Evolutionary conservation across 805 yeast species (phyloP), one percentile per base, ranked within the genome.

Genomic region (Cyberlindnera meyerae): DNA sequence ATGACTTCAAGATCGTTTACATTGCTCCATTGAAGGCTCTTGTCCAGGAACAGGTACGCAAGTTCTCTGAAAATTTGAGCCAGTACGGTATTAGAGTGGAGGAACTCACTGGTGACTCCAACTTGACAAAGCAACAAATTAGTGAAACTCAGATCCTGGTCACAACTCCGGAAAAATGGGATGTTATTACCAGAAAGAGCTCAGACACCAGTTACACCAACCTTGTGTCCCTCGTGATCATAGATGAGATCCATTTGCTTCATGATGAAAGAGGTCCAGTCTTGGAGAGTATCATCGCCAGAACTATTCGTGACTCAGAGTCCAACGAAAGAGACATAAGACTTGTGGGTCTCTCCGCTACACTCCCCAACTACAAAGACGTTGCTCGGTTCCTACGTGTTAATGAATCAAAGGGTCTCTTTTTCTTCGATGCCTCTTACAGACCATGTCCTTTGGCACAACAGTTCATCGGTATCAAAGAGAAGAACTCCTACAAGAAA

Each of bases 111-210:
- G 98, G 97, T 53, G 98, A 90, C 51, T 75, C 87, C 8, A 76
- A 79, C 34, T 61, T 90, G 40, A 78, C 88, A 2, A 79, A 75
- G 48, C 77, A 74, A 43, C 94, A 90, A 56, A 79, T 90, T 21
- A 60, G 71, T 2, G 79, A 79, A 29, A 82, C 96, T 0, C 96
- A 90, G 49, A 61, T 90, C 5, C 63, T 90, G 33, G 94, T 90
- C 1, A 85, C 96, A 0, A 90, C 98, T 0, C 97, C 97, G 0
- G 98, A 93, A 55, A 90, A 89, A 54, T 90, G 97, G 97, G 97
- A 93, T 62, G 85, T 93, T 15, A 80, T 89, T 12, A 89, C 96
- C 1, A 72, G 98, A 62, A 90, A 90, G 52, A 70, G 71, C 29
- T 68, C 77, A 15, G 90, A 84, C 42, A 65, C 75, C 2, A 73